A percentile compares a stretch with the other conserved stretches of the same genome.
These are phyloP conservation scores for Fulvia fulva DNA, from an alignment of 2,329 filamentous ascomycete species.

Conservation along the genomic window DNA sequence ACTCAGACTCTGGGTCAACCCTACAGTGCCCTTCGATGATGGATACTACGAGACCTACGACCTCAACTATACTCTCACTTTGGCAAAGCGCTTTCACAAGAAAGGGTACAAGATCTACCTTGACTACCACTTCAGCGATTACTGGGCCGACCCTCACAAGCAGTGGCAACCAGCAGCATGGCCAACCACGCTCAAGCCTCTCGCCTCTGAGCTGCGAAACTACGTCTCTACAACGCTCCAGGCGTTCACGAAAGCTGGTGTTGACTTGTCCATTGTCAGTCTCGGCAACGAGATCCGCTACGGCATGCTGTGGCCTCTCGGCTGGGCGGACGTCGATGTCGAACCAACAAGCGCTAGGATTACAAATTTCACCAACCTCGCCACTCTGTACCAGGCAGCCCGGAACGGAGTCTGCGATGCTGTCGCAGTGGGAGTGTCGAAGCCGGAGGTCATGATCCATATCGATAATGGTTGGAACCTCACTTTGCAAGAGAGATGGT, in stretches of 20 bases:
- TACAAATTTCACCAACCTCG: conserved; percentile 34
- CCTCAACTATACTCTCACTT: conserved; percentile 33
- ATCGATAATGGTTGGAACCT: conserved; percentile 35
- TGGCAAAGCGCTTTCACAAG: conserved; percentile 34
- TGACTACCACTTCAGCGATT: conserved; percentile 26
- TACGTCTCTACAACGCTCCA: conserved; percentile 38
- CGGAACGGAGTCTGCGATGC: conserved; percentile 33
- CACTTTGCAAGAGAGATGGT: conserved; percentile 32
- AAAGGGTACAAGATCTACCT: conserved; percentile 38
- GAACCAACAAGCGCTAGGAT: conserved; percentile 32
- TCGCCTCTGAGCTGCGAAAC: conserved; percentile 30
- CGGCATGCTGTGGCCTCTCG: conserved; percentile 39
- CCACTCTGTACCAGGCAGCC: conserved; percentile 30
- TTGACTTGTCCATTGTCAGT: conserved; percentile 41
- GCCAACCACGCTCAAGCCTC: conserved; percentile 32
- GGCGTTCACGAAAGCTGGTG: conserved; percentile 38
- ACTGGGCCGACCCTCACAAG: conserved; percentile 34
- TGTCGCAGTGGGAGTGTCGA: conserved; percentile 27
- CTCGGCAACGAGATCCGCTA: conserved; percentile 39
- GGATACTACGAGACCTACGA: conserved; percentile 29
- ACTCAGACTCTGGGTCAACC: conserved; percentile 31
- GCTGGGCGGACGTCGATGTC: conserved; percentile 35
- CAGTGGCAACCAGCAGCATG: conserved; percentile 35
- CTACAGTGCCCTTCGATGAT: conserved; percentile 27
- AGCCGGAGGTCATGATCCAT: conserved; percentile 35